Evolutionary conservation across 2,329 filamentous ascomycete genomes (phyloP).

Genomic region (Xylariaceae sp.): DNA sequence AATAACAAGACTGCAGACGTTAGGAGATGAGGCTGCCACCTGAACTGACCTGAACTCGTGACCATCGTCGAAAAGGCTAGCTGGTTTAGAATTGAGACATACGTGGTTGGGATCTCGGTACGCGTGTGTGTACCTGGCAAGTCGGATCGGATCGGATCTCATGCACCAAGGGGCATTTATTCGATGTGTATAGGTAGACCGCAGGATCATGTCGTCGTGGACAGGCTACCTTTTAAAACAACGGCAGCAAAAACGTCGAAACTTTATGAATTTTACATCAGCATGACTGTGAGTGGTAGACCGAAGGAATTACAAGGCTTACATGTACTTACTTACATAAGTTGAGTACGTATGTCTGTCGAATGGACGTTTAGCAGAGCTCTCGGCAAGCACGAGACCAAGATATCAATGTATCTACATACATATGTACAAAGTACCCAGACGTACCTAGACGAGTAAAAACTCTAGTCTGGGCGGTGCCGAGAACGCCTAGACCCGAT

Average conservation of each 20-base stretch:
- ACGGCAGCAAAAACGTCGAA: not conserved
- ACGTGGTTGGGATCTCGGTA: no score
- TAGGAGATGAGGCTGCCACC: not conserved
- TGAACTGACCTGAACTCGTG: not conserved
- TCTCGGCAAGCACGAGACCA: not conserved
- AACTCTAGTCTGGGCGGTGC: slow-evolving; percentile 10
- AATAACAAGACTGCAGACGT: not conserved
- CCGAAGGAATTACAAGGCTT: no score
- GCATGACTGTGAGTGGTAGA: no score
- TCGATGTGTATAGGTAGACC: no score
- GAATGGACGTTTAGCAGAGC: not conserved
- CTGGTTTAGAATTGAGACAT: no score
- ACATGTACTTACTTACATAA: no score
- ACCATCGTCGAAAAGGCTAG: not conserved
- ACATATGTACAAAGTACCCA: not conserved
- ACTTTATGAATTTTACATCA: no score
- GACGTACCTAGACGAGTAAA: no score
- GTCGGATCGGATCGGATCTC: not conserved
- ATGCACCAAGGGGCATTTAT: not conserved
- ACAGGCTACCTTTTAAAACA: not conserved
- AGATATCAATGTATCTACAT: no score
- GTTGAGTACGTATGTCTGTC: no score
- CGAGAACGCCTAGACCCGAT: slow-evolving; percentile 9
- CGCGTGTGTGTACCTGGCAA: not conserved
- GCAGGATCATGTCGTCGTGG: not conserved